Base-by-base conservation (phyloP, 805 yeast genomes). In the Wickerhamiella occidentalis region DNA sequence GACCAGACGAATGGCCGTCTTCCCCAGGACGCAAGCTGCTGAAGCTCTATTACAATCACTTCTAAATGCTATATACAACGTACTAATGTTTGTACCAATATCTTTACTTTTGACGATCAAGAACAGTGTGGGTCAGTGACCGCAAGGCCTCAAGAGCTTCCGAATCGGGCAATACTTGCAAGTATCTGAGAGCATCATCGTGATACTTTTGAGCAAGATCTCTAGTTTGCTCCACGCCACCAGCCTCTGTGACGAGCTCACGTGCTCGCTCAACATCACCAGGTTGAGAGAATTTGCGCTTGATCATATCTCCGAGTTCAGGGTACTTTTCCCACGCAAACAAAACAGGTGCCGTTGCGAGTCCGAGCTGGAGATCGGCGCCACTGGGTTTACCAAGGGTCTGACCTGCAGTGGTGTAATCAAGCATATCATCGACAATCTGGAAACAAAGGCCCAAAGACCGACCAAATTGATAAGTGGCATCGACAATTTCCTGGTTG, bases 301-400 rank as follows among this genome's bases (percentile, higher is more conserved):
- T 78, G 57, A 92, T 87, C 59, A 90, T 66, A 33, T 77, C 79
- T 2, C 96, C 97, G 44, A 92, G 71, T 51, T 80, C 82, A 0
- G 95, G 94, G 58, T 77, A 79, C 59, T 82, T 77, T 59, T 77
- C 79, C 98, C 98, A 92, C 1, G 98, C 97, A 66, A 75, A 92
- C 49, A 92, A 69, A 2, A 90, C 87, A 1, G 98, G 98, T 0
- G 96, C 97, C 0, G 98, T 92, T 1, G 97, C 97, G 57, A 92
- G 74, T 0, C 98, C 98, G 40, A 92, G 71, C 64, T 88, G 79
- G 57, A 92, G 73, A 67, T 92, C 98, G 3, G 96, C 96, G 58
- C 92, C 95, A 7, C 95, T 81, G 2, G 98, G 97, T 65, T 92
- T 92, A 33, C 98, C 98, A 51, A 92, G 69, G 47, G 84, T 78